phyloP scores from a whole-genome alignment of 352 stramenopile genomes.

The Phytophthora megakarya region DNA sequence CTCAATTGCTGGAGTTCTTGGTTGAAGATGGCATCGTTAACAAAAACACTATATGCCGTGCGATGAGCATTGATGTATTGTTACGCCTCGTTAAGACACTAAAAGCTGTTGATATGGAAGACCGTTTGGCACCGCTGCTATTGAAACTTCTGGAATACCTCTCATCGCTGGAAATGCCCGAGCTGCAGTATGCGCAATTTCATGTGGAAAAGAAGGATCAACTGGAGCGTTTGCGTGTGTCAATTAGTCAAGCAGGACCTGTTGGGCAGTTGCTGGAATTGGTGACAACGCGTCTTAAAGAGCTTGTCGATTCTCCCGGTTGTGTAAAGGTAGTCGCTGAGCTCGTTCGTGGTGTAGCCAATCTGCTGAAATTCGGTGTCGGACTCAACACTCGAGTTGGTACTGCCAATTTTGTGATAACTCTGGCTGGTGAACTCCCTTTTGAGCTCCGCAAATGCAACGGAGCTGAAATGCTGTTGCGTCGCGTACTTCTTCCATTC shows the following conservation, averaged over 20 bases:
- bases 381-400: conserved; percentile 84
- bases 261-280: conserved; percentile 76
- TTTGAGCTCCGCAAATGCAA: conserved; percentile 76
- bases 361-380: conserved; percentile 75
- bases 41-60: conserved; percentile 68
- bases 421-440: conserved; percentile 63
- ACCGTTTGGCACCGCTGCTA: conserved; percentile 58
- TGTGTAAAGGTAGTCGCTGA: conserved; percentile 60
- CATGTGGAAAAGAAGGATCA: conserved; percentile 87
- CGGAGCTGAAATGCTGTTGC: conserved; percentile 60
- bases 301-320: conserved; percentile 43
- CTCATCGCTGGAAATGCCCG: conserved; percentile 83
- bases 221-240: conserved; percentile 77
- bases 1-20: conserved; percentile 67
- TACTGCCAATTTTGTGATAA: conserved; percentile 78
- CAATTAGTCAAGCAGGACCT: conserved; percentile 72
- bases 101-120: conserved; percentile 54
- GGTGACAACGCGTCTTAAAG: conserved; percentile 58
- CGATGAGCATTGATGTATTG: conserved; percentile 74
- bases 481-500: conserved; percentile 63
- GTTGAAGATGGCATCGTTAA: conserved; percentile 69
- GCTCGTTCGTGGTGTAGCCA: conserved; percentile 52
- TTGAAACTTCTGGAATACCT: conserved; percentile 78
- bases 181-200: conserved; percentile 86
- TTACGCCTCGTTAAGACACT: conserved; percentile 75